Percentiles rank a stretch among this genome's conserved stretches.
Conservation (phyloP, 768 basidiomycete species). For the Crepidotus variabilis region DNA sequence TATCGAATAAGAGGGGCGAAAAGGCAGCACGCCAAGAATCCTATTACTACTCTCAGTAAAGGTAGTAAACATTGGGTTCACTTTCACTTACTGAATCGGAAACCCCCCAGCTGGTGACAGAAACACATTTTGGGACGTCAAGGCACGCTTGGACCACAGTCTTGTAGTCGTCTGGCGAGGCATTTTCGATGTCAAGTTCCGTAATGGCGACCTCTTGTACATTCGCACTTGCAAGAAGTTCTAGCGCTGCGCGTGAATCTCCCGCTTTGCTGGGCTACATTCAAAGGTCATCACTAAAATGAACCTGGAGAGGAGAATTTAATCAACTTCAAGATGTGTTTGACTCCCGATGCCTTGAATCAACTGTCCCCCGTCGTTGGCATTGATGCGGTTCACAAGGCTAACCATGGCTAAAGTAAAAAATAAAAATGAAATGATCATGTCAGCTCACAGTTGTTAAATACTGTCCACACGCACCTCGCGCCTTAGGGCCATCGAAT, state of each 20-base stretch:
- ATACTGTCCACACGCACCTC: neutral
- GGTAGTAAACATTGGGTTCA: neutral
- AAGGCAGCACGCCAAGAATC: conserved; percentile 44
- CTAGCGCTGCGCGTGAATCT: conserved; percentile 38
- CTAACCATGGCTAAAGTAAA: conserved; percentile 26
- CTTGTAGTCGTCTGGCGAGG: conserved; percentile 36
- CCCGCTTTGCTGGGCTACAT: conserved; percentile 33
- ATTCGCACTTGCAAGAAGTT: conserved; percentile 36
- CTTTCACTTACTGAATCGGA: conserved; percentile 33
- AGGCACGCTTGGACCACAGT: conserved; percentile 44
- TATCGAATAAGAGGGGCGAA: conserved; percentile 41
- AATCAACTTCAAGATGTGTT: conserved; percentile 32
- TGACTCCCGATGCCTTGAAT: conserved; percentile 41
- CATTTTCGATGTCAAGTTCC: conserved; percentile 38
- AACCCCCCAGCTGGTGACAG: conserved; percentile 48
- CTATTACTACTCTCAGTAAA: conserved; percentile 10
- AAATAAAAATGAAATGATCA: neutral
- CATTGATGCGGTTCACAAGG: conserved; percentile 36
- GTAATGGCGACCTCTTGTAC: conserved; percentile 42
- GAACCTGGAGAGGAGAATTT: neutral
- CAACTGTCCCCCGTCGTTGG: conserved; percentile 30
- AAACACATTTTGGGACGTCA: conserved; percentile 34
- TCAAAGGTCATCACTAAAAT: neutral
- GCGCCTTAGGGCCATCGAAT: conserved; percentile 36
- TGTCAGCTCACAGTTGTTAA: no score